A percentile compares a stretch with the other conserved stretches of the same genome.
Evolutionary conservation across 768 basidiomycete species (phyloP).

Genomic region (Coprinopsis strossmayeri): DNA sequence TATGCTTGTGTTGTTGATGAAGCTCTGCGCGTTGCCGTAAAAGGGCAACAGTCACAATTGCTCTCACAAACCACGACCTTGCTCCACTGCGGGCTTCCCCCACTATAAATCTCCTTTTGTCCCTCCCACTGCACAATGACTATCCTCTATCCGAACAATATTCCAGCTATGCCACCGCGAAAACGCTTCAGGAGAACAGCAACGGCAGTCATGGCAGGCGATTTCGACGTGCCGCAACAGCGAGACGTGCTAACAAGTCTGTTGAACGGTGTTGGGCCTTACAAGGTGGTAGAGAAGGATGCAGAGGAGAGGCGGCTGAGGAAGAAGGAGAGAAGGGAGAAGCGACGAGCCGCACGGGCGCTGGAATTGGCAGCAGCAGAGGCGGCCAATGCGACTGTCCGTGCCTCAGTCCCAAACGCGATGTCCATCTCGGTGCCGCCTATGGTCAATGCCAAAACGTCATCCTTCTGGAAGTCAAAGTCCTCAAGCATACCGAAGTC

Average conservation of each 20-base stretch:
- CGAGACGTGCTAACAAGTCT: slow-evolving; percentile 78
- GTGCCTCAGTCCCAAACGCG: neutral
- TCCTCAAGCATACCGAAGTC: slow-evolving; percentile 27
- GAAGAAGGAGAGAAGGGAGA: slow-evolving; percentile 49
- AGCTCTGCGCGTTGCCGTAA: slow-evolving; percentile 40
- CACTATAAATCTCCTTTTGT: slow-evolving; percentile 26
- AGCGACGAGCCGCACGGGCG: slow-evolving; percentile 32
- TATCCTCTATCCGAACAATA: slow-evolving; percentile 23
- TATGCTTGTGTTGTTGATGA: slow-evolving; percentile 41
- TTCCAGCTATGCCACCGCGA: slow-evolving; percentile 21
- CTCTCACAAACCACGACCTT: slow-evolving; percentile 44
- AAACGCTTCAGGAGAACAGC: slow-evolving; percentile 56
- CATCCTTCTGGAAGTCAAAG: slow-evolving; percentile 46
- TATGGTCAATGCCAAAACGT: slow-evolving; percentile 12
- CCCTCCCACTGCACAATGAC: slow-evolving; percentile 22
- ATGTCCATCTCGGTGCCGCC: neutral
- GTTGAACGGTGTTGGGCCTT: slow-evolving; percentile 67
- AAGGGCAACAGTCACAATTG: slow-evolving; percentile 39
- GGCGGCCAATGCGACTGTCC: neutral
- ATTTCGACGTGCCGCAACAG: slow-evolving; percentile 58
- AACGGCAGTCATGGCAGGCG: slow-evolving; percentile 69
- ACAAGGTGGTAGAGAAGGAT: slow-evolving; percentile 56
- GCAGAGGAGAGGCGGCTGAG: slow-evolving; percentile 49
- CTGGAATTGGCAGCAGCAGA: slow-evolving; percentile 4
- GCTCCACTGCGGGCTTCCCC: slow-evolving; percentile 38